Evolutionary conservation across 2,329 filamentous ascomycete species (phyloP), one percentile per base, ranked within the genome.

Genomic region (Tetracladium maxilliforme): DNA sequence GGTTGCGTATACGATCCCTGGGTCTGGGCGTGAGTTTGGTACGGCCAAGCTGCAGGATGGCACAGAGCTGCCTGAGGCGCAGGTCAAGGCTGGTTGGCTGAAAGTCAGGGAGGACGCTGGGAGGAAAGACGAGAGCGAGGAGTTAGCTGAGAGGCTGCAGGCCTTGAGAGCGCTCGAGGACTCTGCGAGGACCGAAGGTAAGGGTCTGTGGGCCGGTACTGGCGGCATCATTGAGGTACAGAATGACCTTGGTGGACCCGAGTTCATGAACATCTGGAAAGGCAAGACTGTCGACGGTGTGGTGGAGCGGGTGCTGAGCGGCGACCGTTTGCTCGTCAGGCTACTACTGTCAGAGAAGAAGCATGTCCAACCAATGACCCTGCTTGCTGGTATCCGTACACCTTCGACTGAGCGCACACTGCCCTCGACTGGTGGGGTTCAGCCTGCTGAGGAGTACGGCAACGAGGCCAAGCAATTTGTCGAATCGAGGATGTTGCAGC

Each of bases 41-140:
- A 66, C 72, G 34, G 74, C 83, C 32, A 68, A 70, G 34, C 62
- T 94, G 26, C 72, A 77, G 33, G 77, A 82, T 41, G 83, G 83
- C 24, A 70, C 70, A 16, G 60, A 70, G 28, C 53, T 98, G 25
- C 86, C 90, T 11, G 84, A 95, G 35, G 70, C 80, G 33, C 66
- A 79, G 30, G 71, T 95, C 35, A 74, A 82, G 44, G 81, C 84
- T 41, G 90, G 90, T 37, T 94, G 86, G 84, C 58, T 84, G 34
- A 92, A 90, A 56, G 68, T 98, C 31, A 74, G 90, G 35, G 90
- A 98, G 42, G 90, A 98, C 51, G 86, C 87, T 30, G 86, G 84
- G 33, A 76, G 78, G 36, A 90, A 87, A 45, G 86, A 94, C 37
- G 84, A 94, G 30, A 73, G 75, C 3, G 79, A 90, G 30, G 76